Evolutionary conservation across 305 asterid genomes (phyloP).

Genomic region (Rubia tinctorum): DNA sequence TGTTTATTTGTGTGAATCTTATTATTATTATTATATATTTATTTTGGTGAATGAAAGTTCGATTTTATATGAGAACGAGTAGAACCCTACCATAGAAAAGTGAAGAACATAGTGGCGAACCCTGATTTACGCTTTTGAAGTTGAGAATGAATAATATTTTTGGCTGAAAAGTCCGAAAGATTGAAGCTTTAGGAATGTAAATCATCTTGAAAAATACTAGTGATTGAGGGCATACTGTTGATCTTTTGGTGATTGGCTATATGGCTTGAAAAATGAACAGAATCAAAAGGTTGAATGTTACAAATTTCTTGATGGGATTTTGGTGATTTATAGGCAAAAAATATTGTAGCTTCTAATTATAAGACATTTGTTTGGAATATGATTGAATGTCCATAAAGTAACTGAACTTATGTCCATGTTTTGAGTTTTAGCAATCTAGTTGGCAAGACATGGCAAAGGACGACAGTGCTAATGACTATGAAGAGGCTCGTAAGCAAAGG

Average conservation of each 20-base stretch:
- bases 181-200: background rate
- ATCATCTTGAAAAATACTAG: background rate
- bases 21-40: background rate
- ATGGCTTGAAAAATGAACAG: background rate
- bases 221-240: background rate
- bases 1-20: background rate
- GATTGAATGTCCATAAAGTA: background rate
- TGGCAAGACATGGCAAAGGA: constrained; percentile 37
- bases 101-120: background rate
- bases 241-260: background rate
- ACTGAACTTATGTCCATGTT: background rate
- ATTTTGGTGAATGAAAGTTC: background rate
- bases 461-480: constrained; percentile 40
- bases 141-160: background rate
- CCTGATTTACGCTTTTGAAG: background rate
- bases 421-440: background rate
- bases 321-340: background rate
- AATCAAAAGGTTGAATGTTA: background rate
- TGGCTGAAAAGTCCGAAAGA: background rate
- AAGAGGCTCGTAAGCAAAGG: constrained; percentile 65
- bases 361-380: background rate
- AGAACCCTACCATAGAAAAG: background rate
- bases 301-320: background rate
- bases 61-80: background rate
- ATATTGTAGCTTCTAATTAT: background rate